Evolutionary conservation across 495 filamentous ascomycete species (phyloP).

Genomic region (Pseudotulostoma volvatum): DNA sequence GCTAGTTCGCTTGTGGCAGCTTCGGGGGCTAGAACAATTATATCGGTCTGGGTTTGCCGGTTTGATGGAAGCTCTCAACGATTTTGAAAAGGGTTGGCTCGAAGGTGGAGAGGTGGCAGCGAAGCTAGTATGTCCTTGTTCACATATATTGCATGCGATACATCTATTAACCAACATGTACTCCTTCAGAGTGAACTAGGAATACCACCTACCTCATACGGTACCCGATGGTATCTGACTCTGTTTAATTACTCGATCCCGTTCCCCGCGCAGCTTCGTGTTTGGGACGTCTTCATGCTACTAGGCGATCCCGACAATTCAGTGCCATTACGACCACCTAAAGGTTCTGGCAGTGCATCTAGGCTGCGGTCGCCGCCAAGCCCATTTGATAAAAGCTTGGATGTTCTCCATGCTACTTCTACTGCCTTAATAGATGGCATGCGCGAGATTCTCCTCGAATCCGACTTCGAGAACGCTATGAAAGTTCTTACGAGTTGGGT

Average conservation of each 20-base stretch:
- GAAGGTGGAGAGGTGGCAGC: constrained; percentile 52
- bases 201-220: constrained; percentile 81
- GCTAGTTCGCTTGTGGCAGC: constrained; percentile 80
- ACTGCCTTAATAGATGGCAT: constrained; percentile 88
- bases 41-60: constrained; percentile 76
- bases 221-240: constrained; percentile 93
- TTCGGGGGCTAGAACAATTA: constrained; percentile 69
- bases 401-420: constrained; percentile 79
- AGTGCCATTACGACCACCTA: constrained; percentile 1
- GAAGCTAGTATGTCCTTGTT: constrained; percentile 51
- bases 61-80: constrained; percentile 71
- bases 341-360: constrained; percentile 1
- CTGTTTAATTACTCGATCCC: constrained; percentile 96
- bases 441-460: constrained; percentile 77
- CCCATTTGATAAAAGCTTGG: constrained; percentile 50
- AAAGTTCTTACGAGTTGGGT: constrained; percentile 94
- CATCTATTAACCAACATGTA: constrained; percentile 4
- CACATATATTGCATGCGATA: not conserved
- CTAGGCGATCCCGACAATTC: constrained; percentile 52
- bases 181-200: constrained; percentile 47
- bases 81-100: constrained; percentile 82
- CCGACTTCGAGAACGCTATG: constrained; percentile 96
- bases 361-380: constrained; percentile 7
- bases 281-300: constrained; percentile 98
- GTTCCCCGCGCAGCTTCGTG: constrained; percentile 88